These are phyloP conservation scores for Podospora didyma DNA, from an alignment of 495 filamentous ascomycete genomes.

Conservation along the genomic window DNA sequence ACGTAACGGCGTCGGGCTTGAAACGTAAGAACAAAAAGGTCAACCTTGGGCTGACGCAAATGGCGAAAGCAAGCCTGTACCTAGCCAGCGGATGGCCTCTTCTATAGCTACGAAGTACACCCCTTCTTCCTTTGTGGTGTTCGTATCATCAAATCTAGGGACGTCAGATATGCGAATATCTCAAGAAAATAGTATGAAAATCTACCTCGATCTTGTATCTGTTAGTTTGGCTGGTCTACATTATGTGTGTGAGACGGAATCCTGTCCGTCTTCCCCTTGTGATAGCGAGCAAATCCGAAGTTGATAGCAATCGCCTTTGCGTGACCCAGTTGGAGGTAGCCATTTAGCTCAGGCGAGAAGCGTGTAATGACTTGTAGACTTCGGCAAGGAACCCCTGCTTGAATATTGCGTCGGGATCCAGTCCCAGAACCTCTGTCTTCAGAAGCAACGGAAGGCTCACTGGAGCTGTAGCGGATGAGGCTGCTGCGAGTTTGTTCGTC, in stretches of 20 bases:
- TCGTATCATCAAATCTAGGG: constrained; percentile 29
- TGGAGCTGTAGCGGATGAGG: too few relatives aligned
- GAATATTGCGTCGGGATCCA: constrained; percentile 72
- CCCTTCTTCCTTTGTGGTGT: background rate
- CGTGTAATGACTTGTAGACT: constrained; percentile 77
- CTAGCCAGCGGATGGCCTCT: background rate
- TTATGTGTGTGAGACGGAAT: constrained; percentile 78
- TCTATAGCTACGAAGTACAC: background rate
- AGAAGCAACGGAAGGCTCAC: too few relatives aligned
- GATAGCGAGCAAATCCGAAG: constrained; percentile 84
- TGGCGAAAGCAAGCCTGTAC: background rate
- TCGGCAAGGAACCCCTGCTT: constrained; percentile 76
- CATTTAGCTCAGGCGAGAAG: constrained; percentile 89
- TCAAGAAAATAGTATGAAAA: constrained; percentile 72
- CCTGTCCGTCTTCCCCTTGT: constrained; percentile 79
- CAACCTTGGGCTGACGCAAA: too few relatives aligned
- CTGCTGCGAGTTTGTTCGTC: too few relatives aligned
- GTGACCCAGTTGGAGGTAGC: constrained; percentile 84
- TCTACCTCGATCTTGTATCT: constrained; percentile 55
- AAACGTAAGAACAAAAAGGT: too few relatives aligned
- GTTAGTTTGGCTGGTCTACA: too few relatives aligned
- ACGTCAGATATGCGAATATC: constrained; percentile 86
- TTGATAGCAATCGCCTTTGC: constrained; percentile 96
- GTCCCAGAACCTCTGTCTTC: constrained; percentile 34
- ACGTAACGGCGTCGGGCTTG: background rate